These are phyloP conservation scores for Cyberlindnera maritima DNA, from an alignment of 805 yeast genomes.

Conservation along the genomic window DNA sequence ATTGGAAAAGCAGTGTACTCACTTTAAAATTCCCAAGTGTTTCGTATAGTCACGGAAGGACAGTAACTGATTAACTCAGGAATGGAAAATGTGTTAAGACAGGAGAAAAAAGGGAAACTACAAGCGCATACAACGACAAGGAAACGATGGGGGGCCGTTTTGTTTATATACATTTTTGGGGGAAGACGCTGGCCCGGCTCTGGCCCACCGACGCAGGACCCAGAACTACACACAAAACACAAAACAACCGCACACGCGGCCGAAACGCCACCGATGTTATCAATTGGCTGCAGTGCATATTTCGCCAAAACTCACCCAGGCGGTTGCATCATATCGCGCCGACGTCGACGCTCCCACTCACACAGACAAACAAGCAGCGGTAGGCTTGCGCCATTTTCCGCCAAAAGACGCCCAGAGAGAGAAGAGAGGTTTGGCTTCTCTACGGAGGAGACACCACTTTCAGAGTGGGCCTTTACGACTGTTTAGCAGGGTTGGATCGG, in stretches of 20 bases:
- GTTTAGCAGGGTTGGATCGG: too few species aligned
- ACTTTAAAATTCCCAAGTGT: conserved; percentile 15
- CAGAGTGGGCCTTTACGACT: too few species aligned
- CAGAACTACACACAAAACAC: conserved; percentile 2
- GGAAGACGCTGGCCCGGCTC: not conserved
- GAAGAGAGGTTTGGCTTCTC: too few species aligned
- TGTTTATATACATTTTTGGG: conserved; percentile 1
- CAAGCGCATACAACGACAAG: not conserved
- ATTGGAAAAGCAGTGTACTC: not conserved
- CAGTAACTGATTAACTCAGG: conserved; percentile 13
- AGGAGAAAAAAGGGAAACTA: conserved; percentile 5
- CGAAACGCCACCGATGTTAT: conserved; percentile 1
- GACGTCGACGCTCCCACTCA: not conserved
- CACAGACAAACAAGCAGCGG: not conserved
- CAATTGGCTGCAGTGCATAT: conserved; percentile 1
- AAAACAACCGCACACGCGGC: conserved; percentile 1
- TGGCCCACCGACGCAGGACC: conserved; percentile 1
- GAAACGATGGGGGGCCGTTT: not conserved
- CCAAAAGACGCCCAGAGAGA: not conserved
- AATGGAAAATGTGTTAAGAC: conserved; percentile 13
- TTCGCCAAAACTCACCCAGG: conserved; percentile 1
- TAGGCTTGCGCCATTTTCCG: not conserved
- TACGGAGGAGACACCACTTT: too few species aligned
- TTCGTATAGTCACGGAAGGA: conserved; percentile 3
- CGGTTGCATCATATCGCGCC: conserved; percentile 4